Percentiles rank a stretch among this genome's conserved stretches.
Evolutionary conservation across 202 grass and related monocot genomes (phyloP).

Genomic region (Hordeum pubiflorum): DNA sequence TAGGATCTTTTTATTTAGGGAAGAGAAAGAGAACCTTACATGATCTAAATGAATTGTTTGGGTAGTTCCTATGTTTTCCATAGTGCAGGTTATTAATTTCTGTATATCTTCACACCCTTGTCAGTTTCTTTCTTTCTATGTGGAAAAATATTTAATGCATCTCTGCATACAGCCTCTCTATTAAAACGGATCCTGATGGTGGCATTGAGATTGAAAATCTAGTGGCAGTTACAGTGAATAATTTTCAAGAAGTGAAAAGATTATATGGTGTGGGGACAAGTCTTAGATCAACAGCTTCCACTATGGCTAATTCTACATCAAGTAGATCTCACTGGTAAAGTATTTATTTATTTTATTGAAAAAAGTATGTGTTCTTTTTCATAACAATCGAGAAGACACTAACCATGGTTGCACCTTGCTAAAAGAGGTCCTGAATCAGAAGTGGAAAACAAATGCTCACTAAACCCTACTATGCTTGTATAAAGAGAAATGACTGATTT

Average conservation of each 20-base stretch:
- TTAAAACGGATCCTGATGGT: conserved; percentile 69
- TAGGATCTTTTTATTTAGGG: not conserved
- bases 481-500: conserved; percentile 6
- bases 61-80: conserved; percentile 9
- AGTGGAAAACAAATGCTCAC: conserved; percentile 4
- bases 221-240: conserved; percentile 61
- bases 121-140: not conserved
- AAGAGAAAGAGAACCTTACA: not conserved
- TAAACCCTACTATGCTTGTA: not conserved
- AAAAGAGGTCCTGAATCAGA: conserved; percentile 10
- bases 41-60: conserved; percentile 9
- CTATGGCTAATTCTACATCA: conserved; percentile 82
- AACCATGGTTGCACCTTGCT: not conserved
- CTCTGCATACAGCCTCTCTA: conserved; percentile 51
- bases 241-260: conserved; percentile 82
- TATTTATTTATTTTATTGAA: conserved; percentile 8
- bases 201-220: conserved; percentile 82
- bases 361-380: not conserved
- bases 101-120: not conserved
- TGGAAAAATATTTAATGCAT: conserved; percentile 21
- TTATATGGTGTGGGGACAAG: conserved; percentile 69
- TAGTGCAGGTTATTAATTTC: not conserved
- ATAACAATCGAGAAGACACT: conserved; percentile 8
- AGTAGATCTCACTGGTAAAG: conserved; percentile 97
- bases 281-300: conserved; percentile 79